Percentiles rank a stretch among this genome's conserved stretches.
Evolutionary conservation across 345 rosid species (phyloP).

Genomic region (Kandelia obovata): DNA sequence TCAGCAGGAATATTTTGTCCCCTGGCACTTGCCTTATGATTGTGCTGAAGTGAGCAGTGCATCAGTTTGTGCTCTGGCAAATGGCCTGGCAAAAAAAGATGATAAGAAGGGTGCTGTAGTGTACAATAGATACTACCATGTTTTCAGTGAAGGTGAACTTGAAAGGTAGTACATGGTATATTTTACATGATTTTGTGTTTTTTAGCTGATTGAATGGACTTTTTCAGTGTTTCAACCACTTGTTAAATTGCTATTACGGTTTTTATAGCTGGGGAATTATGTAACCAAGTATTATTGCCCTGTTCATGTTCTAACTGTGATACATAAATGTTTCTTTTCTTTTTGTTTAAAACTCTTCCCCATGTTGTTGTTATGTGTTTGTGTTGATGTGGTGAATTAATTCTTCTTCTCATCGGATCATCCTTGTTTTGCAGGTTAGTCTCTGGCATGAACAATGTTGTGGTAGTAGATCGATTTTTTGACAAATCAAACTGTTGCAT

Average conservation of each 20-base stretch:
- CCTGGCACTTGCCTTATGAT: conserved; percentile 97
- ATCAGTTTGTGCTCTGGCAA: conserved; percentile 71
- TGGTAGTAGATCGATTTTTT: conserved; percentile 64
- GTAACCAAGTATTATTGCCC: not conserved
- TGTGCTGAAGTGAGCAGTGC: conserved; percentile 90
- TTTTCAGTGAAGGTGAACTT: conserved; percentile 86
- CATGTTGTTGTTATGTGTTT: not conserved
- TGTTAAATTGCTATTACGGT: not conserved
- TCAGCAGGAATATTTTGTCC: conserved; percentile 94
- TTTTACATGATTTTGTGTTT: not conserved
- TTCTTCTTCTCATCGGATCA: not conserved
- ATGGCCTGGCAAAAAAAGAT: conserved; percentile 83
- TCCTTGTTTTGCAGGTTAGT: conserved; percentile 54
- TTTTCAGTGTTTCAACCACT: not conserved
- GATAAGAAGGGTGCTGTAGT: conserved; percentile 94
- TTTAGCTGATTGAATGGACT: not conserved
- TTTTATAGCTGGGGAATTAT: not conserved
- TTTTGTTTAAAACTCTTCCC: not conserved
- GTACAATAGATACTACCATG: conserved; percentile 90
- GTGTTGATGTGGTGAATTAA: not conserved
- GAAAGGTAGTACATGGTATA: conserved; percentile 52
- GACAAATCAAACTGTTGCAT: conserved; percentile 98
- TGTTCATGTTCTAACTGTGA: not conserved
- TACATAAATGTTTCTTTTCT: not conserved
- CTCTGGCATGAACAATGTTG: conserved; percentile 58